phyloP scores from a whole-genome alignment of 768 basidiomycete species.

The Lactarius evosmus region DNA sequence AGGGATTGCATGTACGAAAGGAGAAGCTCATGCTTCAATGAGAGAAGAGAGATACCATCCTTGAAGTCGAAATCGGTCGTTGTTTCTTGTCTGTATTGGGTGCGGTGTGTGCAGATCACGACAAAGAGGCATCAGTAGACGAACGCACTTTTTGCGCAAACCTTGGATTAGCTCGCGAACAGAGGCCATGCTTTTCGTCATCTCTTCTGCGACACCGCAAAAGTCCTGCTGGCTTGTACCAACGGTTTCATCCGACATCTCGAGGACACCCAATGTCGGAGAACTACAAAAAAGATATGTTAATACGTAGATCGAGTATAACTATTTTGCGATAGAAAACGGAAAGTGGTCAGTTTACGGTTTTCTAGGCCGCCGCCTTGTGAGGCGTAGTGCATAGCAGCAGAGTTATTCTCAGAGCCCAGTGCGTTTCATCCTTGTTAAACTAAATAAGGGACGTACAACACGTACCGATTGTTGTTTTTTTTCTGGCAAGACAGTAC shows the following conservation, averaged over 20 bases:
- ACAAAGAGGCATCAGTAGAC: background rate
- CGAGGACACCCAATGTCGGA: background rate
- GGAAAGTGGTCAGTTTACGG: conserved; percentile 50
- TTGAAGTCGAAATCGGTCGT: conserved; percentile 48
- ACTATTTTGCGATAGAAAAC: background rate
- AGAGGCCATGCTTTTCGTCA: conserved; percentile 60
- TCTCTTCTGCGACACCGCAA: conserved; percentile 45
- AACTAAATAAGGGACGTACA: background rate
- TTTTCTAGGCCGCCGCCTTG: conserved; percentile 61
- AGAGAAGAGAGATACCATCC: conserved; percentile 88
- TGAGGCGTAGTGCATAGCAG: conserved; percentile 54
- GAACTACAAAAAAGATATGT: background rate
- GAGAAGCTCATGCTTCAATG: conserved; percentile 80
- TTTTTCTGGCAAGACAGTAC: background rate
- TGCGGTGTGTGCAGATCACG: conserved; percentile 3
- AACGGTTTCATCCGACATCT: conserved; percentile 16
- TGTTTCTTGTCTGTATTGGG: conserved; percentile 31
- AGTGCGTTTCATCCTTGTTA: conserved; percentile 53
- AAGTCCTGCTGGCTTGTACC: conserved; percentile 30
- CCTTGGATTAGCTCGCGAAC: conserved; percentile 54
- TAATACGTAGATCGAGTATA: background rate
- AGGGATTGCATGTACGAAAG: conserved; percentile 85
- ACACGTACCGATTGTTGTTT: conserved; percentile 9
- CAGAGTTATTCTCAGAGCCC: conserved; percentile 51
- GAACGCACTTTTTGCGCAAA: conserved; percentile 52